Conservation (phyloP, 1,284 basidiomycete genomes). For the Rhodotorula sp. region DNA sequence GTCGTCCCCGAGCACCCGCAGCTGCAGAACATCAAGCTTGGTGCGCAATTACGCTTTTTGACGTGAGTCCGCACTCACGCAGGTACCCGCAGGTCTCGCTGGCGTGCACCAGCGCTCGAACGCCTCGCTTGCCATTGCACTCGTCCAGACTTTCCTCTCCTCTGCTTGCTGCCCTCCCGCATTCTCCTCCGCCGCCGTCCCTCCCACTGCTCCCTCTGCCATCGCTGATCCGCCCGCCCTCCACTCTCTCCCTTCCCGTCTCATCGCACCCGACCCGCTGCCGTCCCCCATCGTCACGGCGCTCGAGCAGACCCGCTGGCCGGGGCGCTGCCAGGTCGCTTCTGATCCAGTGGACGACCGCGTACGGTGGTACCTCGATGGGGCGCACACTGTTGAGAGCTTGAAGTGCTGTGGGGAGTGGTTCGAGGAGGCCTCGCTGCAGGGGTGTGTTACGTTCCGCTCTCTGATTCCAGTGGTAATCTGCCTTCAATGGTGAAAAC, state of each 20-base stretch:
- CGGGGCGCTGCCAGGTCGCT: conserved; percentile 92
- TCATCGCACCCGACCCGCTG: conserved; percentile 50
- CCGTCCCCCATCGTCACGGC: conserved; percentile 63
- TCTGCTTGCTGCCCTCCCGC: conserved; percentile 47
- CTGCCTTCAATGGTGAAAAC: too few species aligned
- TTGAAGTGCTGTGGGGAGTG: conserved; percentile 82
- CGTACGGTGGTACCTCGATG: conserved; percentile 87
- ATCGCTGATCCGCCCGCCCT: neutral
- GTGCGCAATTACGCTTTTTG: conserved; percentile 51
- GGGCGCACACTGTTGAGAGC: conserved; percentile 93
- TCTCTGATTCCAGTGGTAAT: neutral
- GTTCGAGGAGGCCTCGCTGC: conserved; percentile 56
- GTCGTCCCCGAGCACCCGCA: conserved; percentile 59
- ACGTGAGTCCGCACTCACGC: neutral
- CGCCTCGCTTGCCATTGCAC: conserved; percentile 79
- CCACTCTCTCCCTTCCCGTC: conserved; percentile 5
- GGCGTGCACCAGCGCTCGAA: conserved; percentile 90
- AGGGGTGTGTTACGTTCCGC: neutral
- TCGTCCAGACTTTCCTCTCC: conserved; percentile 70
- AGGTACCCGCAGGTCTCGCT: conserved; percentile 66
- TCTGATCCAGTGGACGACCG: conserved; percentile 57
- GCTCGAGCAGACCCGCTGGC: conserved; percentile 78
- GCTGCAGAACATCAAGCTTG: conserved; percentile 64
- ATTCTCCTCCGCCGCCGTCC: conserved; percentile 47
- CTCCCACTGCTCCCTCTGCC: conserved; percentile 25